Evolutionary conservation across 2,329 filamentous ascomycete species (phyloP).

Genomic region (Rhinocladiella similis): DNA sequence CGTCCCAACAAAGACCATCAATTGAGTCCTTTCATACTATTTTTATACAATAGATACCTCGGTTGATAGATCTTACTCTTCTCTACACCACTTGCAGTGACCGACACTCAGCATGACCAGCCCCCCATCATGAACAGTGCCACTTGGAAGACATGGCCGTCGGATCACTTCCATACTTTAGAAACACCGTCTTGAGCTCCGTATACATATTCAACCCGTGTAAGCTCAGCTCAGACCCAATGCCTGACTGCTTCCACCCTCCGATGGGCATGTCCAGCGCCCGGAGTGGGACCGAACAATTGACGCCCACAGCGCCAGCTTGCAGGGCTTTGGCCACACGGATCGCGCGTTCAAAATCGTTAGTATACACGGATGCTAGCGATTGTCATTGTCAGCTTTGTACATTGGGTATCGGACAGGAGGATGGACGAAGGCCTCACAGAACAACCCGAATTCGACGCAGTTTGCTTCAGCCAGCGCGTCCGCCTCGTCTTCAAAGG

Average conservation of each 20-base stretch:
- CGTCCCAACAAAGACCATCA: too few species aligned
- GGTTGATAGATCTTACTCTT: neutral
- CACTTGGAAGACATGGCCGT: conserved; percentile 3
- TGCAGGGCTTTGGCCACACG: conserved; percentile 42
- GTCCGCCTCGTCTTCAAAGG: conserved; percentile 40
- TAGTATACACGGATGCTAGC: conserved; percentile 41
- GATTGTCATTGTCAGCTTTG: neutral
- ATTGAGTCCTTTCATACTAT: too few species aligned
- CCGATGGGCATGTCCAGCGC: conserved; percentile 42
- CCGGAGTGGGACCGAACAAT: conserved; percentile 45
- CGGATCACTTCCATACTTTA: conserved; percentile 30
- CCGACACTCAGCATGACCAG: neutral
- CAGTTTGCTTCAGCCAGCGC: conserved; percentile 39
- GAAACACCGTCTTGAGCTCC: conserved; percentile 40
- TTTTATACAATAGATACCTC: too few species aligned
- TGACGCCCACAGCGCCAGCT: conserved; percentile 45
- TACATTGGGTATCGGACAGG: neutral
- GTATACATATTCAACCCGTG: conserved; percentile 40
- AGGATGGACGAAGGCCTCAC: conserved; percentile 15
- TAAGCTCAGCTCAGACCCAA: conserved; percentile 50
- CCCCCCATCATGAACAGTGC: conserved; percentile 1
- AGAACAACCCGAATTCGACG: conserved; percentile 43
- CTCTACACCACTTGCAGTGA: neutral
- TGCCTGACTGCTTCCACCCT: conserved; percentile 46
- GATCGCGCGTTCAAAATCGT: conserved; percentile 39